Percentiles rank a stretch among this genome's conserved stretches.
phyloP scores from a whole-genome alignment of 805 yeast species.

The Hagleromyces aurorensis region DNA sequence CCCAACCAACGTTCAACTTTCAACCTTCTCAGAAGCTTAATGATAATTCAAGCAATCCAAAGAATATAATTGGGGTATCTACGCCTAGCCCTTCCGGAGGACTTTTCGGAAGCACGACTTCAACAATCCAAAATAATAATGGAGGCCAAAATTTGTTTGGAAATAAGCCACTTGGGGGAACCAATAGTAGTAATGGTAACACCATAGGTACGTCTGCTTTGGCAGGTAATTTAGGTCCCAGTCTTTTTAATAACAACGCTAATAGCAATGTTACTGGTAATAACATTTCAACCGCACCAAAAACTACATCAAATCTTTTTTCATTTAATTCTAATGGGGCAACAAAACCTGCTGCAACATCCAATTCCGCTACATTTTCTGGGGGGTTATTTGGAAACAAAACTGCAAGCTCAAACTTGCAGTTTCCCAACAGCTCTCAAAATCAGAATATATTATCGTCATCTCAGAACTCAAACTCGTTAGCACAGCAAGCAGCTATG shows the following conservation, averaged over 20 bases:
- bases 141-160: conserved; percentile 26
- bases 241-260: conserved; percentile 11
- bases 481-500: too few species aligned
- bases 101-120: conserved; percentile 19
- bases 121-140: conserved; percentile 2
- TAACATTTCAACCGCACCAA: conserved; percentile 11
- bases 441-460: too few species aligned
- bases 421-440: too few species aligned
- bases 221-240: too few species aligned
- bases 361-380: conserved; percentile 6
- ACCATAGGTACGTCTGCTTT: conserved; percentile 15
- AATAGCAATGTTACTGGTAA: conserved; percentile 10
- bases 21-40: conserved; percentile 18
- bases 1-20: conserved; percentile 18
- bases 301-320: conserved; percentile 2
- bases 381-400: conserved; percentile 18
- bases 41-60: conserved; percentile 20
- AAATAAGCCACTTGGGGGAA: too few species aligned
- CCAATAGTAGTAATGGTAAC: conserved; percentile 13
- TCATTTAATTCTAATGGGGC: conserved; percentile 2
- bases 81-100: conserved; percentile 29
- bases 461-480: too few species aligned
- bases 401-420: conserved; percentile 4
- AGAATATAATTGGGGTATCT: conserved; percentile 14
- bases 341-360: conserved; percentile 1